Percentiles rank a stretch among this genome's conserved stretches.
phyloP scores from a whole-genome alignment of 345 rosid genomes.

The Cardamine chenopodiifolia region DNA sequence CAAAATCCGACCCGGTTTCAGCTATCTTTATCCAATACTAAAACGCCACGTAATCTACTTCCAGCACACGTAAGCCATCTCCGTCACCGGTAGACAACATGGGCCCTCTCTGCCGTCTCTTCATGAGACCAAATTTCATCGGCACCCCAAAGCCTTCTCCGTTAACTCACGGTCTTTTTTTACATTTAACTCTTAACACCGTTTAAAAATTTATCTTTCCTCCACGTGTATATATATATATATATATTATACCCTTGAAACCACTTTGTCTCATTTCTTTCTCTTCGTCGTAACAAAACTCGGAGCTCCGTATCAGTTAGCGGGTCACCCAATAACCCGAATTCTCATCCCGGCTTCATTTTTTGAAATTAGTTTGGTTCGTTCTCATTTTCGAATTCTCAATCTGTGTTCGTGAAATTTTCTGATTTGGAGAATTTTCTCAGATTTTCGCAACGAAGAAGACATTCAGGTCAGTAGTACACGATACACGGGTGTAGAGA shows the following conservation, averaged over 20 bases:
- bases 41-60: conserved; percentile 47
- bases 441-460: neutral
- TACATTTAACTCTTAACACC: conserved; percentile 40
- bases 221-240: conserved; percentile 48
- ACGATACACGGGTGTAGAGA: conserved; percentile 6
- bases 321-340: conserved; percentile 41
- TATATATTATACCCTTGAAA: conserved; percentile 45
- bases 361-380: neutral
- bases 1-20: conserved; percentile 47
- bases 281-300: conserved; percentile 22
- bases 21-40: conserved; percentile 30
- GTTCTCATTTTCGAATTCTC: conserved; percentile 1
- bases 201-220: conserved; percentile 42
- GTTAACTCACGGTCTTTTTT: conserved; percentile 52
- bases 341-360: conserved; percentile 5
- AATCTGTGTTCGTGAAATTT: neutral
- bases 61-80: conserved; percentile 56
- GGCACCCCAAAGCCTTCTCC: conserved; percentile 39
- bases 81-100: conserved; percentile 48
- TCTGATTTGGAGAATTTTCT: neutral
- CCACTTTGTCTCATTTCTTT: conserved; percentile 40
- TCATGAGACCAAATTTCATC: conserved; percentile 46
- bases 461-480: conserved; percentile 30
- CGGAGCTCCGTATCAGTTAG: conserved; percentile 43
- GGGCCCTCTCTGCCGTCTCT: conserved; percentile 64